Base-by-base conservation (phyloP, 805 yeast species). In the Sugiyamaella chiloensis region DNA sequence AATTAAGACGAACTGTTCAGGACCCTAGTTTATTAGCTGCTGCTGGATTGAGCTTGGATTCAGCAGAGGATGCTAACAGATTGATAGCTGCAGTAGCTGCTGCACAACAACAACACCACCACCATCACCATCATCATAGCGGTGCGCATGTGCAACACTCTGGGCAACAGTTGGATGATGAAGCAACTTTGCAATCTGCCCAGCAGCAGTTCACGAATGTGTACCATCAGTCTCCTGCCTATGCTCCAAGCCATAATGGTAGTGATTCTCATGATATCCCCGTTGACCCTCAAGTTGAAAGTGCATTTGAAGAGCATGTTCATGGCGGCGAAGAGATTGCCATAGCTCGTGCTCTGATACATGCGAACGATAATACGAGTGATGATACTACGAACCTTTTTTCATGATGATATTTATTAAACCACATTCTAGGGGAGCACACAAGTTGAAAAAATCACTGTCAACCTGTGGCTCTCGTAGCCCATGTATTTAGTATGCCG, bases 331-430 rank as follows among this genome's bases (percentile, higher is more conserved):
- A 75, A 42, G 85, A 79, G 54, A 77, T 80, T 31, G 84, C 79
- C 40, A 81, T 81, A 55, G 86, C 87, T 1, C 67, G 83, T 36
- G 87, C 85, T 0, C 65, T 81, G 55, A 79, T 81, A 42, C 83
- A 79, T 51, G 82, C 84, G 0, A 78, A 74, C 53, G 79, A 71
- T 20, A 24, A 41, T 7, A 46, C 44, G 14, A 51, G 47, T n/a
- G 44, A 47, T 8, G 52, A 47, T 20, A 46, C 29, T 12, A 24
- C 16, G n/a, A 40, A 40, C 32, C 21, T 40, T 20, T 40, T 40
- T 26, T 26, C 42, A 9, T 40, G 29, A 26, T 7, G 9, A 26
- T 34, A 34, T 34, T 34, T 34, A 34, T 34, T 34, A 21, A 16
- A 34, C 20, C 14, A 34, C 19, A 34, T 19, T 16, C 20, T 34